A percentile compares a stretch with the other conserved stretches of the same genome.
Conservation (phyloP, 2,329 filamentous ascomycete genomes). For the Trichoderma simmonsii region DNA sequence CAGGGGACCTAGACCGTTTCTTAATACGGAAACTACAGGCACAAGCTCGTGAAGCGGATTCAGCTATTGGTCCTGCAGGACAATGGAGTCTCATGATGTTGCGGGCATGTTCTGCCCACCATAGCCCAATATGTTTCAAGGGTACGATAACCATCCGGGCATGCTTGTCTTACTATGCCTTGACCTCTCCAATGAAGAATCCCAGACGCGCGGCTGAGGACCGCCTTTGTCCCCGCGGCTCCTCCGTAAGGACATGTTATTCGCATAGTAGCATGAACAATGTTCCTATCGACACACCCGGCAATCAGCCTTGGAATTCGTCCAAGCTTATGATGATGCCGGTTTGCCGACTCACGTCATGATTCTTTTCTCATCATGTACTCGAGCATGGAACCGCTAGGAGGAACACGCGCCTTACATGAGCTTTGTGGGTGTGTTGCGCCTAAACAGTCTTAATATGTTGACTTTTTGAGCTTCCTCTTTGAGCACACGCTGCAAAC, state of each 20-base stretch:
- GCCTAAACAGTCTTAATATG: not conserved
- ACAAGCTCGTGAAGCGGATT: not conserved
- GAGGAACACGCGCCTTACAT: not conserved
- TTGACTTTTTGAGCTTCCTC: not conserved
- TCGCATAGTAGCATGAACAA: not conserved
- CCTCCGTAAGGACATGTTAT: not conserved
- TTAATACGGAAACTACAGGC: not conserved
- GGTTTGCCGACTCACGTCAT: slow-evolving; percentile 2
- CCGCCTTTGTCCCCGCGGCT: not conserved
- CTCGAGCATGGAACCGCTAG: not conserved
- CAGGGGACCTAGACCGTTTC: not conserved
- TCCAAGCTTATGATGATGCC: not conserved
- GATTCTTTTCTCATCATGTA: not conserved
- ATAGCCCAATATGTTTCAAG: not conserved
- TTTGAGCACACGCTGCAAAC: not conserved
- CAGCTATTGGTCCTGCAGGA: not conserved
- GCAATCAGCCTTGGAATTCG: not conserved
- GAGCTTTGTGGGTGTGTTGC: not conserved
- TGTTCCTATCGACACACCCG: not conserved
- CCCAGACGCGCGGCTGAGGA: not conserved
- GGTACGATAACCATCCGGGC: not conserved
- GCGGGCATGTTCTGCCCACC: not conserved
- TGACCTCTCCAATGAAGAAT: not conserved
- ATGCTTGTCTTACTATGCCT: not conserved
- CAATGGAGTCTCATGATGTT: not conserved